A percentile compares a stretch with the other conserved stretches of the same genome.
Evolutionary conservation across 2,329 filamentous ascomycete genomes (phyloP).

Genomic region (Colletotrichum melonis): DNA sequence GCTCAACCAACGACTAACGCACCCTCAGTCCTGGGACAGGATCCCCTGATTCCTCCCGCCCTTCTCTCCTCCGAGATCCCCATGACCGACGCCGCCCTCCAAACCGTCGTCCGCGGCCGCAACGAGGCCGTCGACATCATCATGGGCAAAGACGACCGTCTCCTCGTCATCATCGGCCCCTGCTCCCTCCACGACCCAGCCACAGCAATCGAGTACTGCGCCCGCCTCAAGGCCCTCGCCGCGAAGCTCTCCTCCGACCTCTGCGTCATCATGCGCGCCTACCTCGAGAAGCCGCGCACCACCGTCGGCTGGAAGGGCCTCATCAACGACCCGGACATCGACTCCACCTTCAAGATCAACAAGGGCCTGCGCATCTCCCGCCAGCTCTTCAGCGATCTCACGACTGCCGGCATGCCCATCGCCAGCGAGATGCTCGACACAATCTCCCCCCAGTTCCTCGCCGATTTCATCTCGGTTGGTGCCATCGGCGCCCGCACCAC

Average conservation of each 20-base stretch:
- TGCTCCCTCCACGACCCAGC: constrained; percentile 97
- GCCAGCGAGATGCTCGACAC: constrained; percentile 99
- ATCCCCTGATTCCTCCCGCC: constrained; percentile 90
- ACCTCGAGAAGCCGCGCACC: constrained; percentile 98
- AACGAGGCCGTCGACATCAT: constrained; percentile 79
- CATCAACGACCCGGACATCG: constrained; percentile 99
- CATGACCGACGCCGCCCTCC: constrained; percentile 69
- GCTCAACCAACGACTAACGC: constrained; percentile 40
- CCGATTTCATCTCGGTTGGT: constrained; percentile 93
- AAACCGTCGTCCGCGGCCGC: constrained; percentile 78
- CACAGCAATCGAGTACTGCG: constrained; percentile 88
- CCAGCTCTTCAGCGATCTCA: constrained; percentile 93
- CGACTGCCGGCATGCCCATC: constrained; percentile 88
- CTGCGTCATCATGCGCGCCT: constrained; percentile 96
- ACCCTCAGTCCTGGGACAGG: constrained; percentile 85
- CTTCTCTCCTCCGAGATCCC: constrained; percentile 90
- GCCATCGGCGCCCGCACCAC: constrained; percentile 97
- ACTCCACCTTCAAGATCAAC: constrained; percentile 98
- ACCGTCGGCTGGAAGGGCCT: constrained; percentile 99
- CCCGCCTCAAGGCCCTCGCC: constrained; percentile 79
- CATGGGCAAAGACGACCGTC: constrained; percentile 82
- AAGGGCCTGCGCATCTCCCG: constrained; percentile 94
- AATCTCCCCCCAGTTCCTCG: constrained; percentile 97
- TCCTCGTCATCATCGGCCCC: constrained; percentile 93
- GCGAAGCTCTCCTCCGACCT: constrained; percentile 86